Evolutionary conservation across 1,284 basidiomycete genomes (phyloP), one percentile per base, ranked within the genome.

Genomic region (Mycena sp.): DNA sequence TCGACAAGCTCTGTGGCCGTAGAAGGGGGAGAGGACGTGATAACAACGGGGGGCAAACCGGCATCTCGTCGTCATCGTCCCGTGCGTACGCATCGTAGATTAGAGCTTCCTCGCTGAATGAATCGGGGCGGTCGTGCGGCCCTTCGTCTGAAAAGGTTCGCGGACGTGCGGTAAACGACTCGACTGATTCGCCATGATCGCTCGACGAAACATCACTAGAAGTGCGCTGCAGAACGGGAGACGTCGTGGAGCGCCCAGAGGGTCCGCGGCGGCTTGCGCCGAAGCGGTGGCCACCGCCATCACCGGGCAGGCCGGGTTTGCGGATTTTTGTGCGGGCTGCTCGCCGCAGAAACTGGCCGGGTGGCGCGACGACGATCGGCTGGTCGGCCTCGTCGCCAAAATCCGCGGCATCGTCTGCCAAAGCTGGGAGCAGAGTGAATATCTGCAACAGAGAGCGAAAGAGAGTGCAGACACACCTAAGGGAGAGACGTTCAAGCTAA

Each of bases 321-420:
- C 97, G 89, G 72, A 98, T 98, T 82, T 96, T 96, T 3, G 97
- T 99, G 21, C 96, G 89, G 9, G 95, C 95, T 12, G 95, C 89
- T 46, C 97, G 90, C 29, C 95, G 93, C 14, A 99, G 83, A 70
- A 96, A 95, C 75, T 92, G 91, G 14, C 93, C 93, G 1, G 94
- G 94, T 48, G 90, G 89, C 32, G 93, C 94, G 6, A 96, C 88
- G 63, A 98, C 92, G 70, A 98, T 92, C 26, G 96, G 96, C 25
- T 87, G 85, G 77, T 98, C 95, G 2, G 90, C 91, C 71, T 94
- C 93, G 69, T 94, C 91, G 16, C 80, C 83, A 72, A 88, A 81
- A 68, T 89, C 87, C 14, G 85, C 23, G n/a, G 44, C 44, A 61
- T 67, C 65, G 43, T 35, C 32, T 7, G 9, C 32, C 7, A 81